These are phyloP conservation scores for Hymenoscyphus salicellus DNA, from an alignment of 2,329 filamentous ascomycete species.

Conservation along the genomic window DNA sequence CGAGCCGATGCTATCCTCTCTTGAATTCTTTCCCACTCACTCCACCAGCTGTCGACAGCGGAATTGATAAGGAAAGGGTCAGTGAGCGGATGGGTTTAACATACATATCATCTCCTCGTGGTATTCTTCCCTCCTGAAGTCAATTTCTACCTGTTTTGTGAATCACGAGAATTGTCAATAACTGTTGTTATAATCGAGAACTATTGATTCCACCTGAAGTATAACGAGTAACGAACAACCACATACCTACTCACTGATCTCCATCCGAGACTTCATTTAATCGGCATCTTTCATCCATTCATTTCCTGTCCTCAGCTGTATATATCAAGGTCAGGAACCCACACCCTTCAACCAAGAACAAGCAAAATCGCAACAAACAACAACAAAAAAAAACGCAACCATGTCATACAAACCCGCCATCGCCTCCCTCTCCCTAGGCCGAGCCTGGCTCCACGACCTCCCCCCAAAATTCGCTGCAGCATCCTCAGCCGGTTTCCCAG, in stretches of 20 bases:
- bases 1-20: conserved; percentile 3
- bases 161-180: neutral
- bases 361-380: neutral
- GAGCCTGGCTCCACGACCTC: conserved; percentile 66
- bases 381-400: neutral
- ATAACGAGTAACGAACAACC: neutral
- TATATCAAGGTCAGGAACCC: neutral
- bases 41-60: neutral
- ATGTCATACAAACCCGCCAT: conserved; percentile 63
- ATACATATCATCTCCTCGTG: neutral
- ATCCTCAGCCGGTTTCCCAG: conserved; percentile 59
- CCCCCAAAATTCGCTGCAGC: conserved; percentile 67
- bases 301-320: neutral
- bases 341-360: neutral
- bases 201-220: neutral
- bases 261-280: neutral
- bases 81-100: neutral
- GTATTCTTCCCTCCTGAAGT: neutral
- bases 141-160: neutral
- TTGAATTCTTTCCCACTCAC: conserved; percentile 3
- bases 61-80: neutral
- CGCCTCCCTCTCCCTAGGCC: conserved; percentile 74
- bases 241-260: neutral
- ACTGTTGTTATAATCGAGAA: neutral
- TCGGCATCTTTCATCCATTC: neutral